Evolutionary conservation across 2,329 filamentous ascomycete species (phyloP), one percentile per base, ranked within the genome.

Genomic region (Epichloe bromicola): DNA sequence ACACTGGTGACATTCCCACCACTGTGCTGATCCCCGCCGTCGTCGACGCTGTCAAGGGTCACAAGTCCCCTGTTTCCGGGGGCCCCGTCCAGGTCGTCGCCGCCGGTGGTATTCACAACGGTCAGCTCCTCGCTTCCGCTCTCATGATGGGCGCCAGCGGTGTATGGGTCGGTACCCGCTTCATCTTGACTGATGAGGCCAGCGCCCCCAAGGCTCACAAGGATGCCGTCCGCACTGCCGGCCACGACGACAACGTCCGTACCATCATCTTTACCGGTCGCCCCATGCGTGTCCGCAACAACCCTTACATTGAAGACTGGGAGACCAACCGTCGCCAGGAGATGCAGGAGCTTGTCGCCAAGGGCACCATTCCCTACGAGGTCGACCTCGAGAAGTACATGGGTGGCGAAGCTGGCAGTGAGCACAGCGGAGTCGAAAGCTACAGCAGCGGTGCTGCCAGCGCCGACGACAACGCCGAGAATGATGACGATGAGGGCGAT

Each of bases 261-360:
- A 98, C 93, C 47, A 88, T 97, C 69, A 98, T 98, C 74, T 98
- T 97, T 79, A 98, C 93, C 52, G 93, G 93, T 51, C 87, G 93
- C 53, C 93, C 93, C 37, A 77, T 98, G 65, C 88, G 93, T 59
- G 93, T 98, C 53, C 85, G 90, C 67, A 93, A 80, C 66, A 98
- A 97, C 74, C 70, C 85, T 6, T 98, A 98, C 71, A 97, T 98
- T 64, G 69, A 81, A 65, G 87, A 95, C 76, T 98, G 93, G 93
- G 91, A 98, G 74, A 84, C 85, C 62, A 93, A 97, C 75, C 86
- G 93, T 60, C 75, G 78, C 59, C 73, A 79, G 39, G 93, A 98
- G 76, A 95, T 98, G 70, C 94, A 90, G 78, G 80, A 94, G 64
- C 80, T 98, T 51, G 94, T 90, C 10, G 65, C 79, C 64, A 88